These are phyloP conservation scores for Aspergillus hiratsukae DNA, from an alignment of 2,329 filamentous ascomycete genomes.

Conservation along the genomic window DNA sequence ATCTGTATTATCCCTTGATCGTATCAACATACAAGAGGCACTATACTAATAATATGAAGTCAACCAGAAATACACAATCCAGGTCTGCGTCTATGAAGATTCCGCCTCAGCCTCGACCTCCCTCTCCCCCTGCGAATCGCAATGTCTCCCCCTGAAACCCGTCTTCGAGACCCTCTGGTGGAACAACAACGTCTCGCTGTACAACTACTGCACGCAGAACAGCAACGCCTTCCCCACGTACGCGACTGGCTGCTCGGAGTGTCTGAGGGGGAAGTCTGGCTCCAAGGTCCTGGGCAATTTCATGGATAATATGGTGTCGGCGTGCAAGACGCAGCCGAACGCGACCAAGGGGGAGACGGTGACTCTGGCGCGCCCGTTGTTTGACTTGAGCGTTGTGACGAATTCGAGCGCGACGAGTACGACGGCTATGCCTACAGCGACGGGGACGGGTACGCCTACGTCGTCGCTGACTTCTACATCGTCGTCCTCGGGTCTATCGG, in stretches of 20 bases:
- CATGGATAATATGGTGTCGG: not conserved
- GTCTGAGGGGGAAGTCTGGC: not conserved
- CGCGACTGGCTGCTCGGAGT: not conserved
- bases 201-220: not conserved
- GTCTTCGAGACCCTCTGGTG: not conserved
- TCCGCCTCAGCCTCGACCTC: not conserved
- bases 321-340: not conserved
- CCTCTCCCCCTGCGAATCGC: not conserved
- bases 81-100: not conserved
- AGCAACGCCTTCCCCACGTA: not conserved
- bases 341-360: slow-evolving; percentile 3
- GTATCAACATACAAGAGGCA: too few species aligned
- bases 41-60: not conserved
- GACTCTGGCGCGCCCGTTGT: not conserved
- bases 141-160: not conserved
- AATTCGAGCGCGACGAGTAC: not conserved
- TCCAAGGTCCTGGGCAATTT: slow-evolving; percentile 1
- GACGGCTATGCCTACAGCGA: not conserved
- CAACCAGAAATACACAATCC: slow-evolving; percentile 3
- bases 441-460: not conserved
- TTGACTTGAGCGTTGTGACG: not conserved
- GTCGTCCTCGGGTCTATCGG: not conserved
- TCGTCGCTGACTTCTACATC: not conserved
- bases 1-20: not conserved
- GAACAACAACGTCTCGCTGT: not conserved